Conservation (phyloP, 108 stramenopile genomes). For the Aureococcus anophagefferens region DNA sequence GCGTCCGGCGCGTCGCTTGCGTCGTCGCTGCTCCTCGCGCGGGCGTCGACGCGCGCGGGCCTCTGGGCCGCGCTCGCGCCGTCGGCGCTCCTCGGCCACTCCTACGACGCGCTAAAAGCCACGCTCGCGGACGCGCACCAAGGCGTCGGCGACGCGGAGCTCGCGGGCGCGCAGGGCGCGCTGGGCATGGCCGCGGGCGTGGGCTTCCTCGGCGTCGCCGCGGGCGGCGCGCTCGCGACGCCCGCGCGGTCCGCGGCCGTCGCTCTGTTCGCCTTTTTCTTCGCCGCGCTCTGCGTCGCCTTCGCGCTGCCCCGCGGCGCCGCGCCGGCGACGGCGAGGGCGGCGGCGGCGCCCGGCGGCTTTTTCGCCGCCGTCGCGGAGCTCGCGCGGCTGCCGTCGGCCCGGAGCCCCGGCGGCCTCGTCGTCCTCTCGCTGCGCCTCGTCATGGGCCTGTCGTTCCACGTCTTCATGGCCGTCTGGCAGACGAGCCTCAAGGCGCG, state of each 20-base stretch:
- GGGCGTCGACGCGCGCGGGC: neutral
- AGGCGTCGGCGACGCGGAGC: neutral
- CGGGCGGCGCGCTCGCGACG: neutral
- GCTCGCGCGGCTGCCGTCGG: no score
- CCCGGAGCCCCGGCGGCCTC: conserved; percentile 45
- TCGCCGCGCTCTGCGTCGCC: neutral
- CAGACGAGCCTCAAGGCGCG: conserved; percentile 54
- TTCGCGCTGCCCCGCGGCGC: neutral
- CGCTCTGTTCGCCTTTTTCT: neutral
- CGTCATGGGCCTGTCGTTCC: conserved; percentile 63
- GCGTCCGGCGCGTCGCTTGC: neutral
- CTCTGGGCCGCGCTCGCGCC: conserved; percentile 10
- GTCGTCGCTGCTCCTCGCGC: neutral
- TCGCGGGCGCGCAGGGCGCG: neutral
- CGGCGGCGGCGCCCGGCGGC: no score
- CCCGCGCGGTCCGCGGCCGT: neutral
- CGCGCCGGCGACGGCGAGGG: neutral
- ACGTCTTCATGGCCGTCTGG: conserved; percentile 73
- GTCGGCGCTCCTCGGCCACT: neutral
- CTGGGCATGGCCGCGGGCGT: conserved; percentile 16
- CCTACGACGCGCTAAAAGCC: conserved; percentile 3
- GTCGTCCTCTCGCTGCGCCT: conserved; percentile 46
- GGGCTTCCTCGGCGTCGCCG: neutral
- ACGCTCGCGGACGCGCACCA: neutral
- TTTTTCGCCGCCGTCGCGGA: no score